Conservation (phyloP, 208 protist species). For the Naegleria lovaniensis region DNA sequence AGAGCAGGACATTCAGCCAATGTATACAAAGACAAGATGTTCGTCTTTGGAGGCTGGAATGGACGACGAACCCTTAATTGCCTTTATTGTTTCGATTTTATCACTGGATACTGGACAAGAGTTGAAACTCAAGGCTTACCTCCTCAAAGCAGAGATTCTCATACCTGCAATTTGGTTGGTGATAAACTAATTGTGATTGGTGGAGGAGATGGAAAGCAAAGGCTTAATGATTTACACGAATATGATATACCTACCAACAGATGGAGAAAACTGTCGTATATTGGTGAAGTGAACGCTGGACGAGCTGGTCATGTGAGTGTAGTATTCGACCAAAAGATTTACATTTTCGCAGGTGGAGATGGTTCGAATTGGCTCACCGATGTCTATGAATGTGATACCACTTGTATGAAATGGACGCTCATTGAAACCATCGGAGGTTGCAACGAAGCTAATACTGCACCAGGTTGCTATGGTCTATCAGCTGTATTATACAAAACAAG, state of each 20-base stretch:
- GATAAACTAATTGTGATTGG: not conserved
- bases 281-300: not conserved
- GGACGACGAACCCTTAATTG: conserved; percentile 4
- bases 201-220: conserved; percentile 25
- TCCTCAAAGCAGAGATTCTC: conserved; percentile 20
- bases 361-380: conserved; percentile 4
- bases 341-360: conserved; percentile 21
- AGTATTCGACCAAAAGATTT: not conserved
- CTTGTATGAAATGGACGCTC: not conserved
- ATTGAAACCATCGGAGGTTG: not conserved
- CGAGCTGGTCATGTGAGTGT: conserved; percentile 13
- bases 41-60: conserved; percentile 23
- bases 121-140: not conserved
- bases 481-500: not conserved
- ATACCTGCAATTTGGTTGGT: not conserved
- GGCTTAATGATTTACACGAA: not conserved
- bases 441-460: not conserved
- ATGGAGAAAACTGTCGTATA: not conserved
- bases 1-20: conserved; percentile 12
- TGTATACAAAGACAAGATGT: conserved; percentile 9
- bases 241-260: not conserved
- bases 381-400: not conserved
- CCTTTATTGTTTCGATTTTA: not conserved
- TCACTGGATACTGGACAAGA: not conserved
- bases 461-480: conserved; percentile 18